Base-by-base conservation (phyloP, 2,329 filamentous ascomycete genomes). In the Aspergillus phoenicis region DNA sequence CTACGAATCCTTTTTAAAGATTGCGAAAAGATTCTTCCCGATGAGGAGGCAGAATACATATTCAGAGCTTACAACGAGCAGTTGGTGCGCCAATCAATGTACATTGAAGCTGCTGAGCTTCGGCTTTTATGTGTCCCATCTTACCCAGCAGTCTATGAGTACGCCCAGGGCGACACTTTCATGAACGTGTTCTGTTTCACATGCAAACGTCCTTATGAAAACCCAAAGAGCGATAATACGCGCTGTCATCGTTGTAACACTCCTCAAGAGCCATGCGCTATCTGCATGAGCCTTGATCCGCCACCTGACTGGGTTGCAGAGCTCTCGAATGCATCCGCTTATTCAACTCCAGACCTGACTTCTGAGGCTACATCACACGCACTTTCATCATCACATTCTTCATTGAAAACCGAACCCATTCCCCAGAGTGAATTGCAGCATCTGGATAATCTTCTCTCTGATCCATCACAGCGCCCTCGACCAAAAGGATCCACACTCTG, bases 21-120 rank as follows among this genome's bases (percentile, higher is more conserved):
- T 13, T 74, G 72, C 51, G 76, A 78, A 41, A 61, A 71, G 24
- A 75, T 80, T 20, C 66, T 79, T 48, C 75, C 76, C 1, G 75
- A 73, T 38, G 70, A 76, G 56, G 83, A 87, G 66, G 78, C 83
- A 52, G 84, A 87, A 68, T 76, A 78, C 49, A 83, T 87, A 45
- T 80, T 87, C 45, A 78, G 81, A 43, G 77, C 81, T 3, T 88
- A 88, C 70, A 84, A 88, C 71, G 80, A 82, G 53, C 83, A 84
- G 59, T 77, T 89, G 10, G 64, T 78, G 28, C 73, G 77, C 36
- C 77, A 79, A 51, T 74, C 72, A n/a, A 77, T 79, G 76, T 74
- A 76, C 49, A 61, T 78, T 15, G 77, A 78, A 63, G 85, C 85
- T 5, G 83, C 84, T 8, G 78, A 83, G 36, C 73, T 89, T n/a